Evolutionary conservation across 441 rosid genomes (phyloP).

Genomic region (Gossypium laxum): DNA sequence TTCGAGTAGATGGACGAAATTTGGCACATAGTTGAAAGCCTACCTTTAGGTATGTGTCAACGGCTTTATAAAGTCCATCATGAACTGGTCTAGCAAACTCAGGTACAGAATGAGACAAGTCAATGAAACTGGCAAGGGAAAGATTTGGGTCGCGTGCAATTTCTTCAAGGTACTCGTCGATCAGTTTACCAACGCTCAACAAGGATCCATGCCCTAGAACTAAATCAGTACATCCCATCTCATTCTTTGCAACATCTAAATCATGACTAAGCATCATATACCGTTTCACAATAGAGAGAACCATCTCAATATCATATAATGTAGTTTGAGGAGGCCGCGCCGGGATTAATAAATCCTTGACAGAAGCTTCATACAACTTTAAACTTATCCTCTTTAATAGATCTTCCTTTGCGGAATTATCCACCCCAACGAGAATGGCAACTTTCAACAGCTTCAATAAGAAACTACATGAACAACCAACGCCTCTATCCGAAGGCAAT

Average conservation of each 20-base stretch:
- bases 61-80: constrained; percentile 73
- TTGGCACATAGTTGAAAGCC: neutral
- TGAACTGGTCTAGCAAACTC: constrained; percentile 62
- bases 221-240: constrained; percentile 30
- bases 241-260: constrained; percentile 30
- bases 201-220: constrained; percentile 38
- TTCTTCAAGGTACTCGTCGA: constrained; percentile 65
- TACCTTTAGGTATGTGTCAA: constrained; percentile 75
- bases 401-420: constrained; percentile 41
- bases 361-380: constrained; percentile 66
- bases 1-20: neutral
- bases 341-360: constrained; percentile 54
- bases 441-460: constrained; percentile 67
- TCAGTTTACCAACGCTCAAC: constrained; percentile 51
- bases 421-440: constrained; percentile 50
- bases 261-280: constrained; percentile 30
- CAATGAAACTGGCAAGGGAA: constrained; percentile 38
- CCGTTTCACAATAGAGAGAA: constrained; percentile 41
- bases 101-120: constrained; percentile 50
- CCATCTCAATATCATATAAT: constrained; percentile 56
- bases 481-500: constrained; percentile 51
- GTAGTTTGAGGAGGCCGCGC: constrained; percentile 38
- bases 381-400: constrained; percentile 49
- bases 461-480: constrained; percentile 66
- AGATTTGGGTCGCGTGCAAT: constrained; percentile 45